Conservation (phyloP, 768 basidiomycete species). For the Suillus occidentalis region DNA sequence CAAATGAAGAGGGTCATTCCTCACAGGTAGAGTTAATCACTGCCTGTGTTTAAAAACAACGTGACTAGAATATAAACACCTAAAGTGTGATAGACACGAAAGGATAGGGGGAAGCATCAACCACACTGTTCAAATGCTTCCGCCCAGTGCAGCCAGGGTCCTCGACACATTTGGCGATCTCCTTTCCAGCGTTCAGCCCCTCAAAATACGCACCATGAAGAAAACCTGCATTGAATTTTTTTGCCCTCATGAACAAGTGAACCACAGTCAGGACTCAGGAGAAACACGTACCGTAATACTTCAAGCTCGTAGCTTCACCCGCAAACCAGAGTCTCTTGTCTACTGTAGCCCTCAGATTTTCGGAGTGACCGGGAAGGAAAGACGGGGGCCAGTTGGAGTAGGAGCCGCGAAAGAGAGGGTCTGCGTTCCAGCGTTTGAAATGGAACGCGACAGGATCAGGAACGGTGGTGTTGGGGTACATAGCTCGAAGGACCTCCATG, state of each 20-base stretch:
- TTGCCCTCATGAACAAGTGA: neutral
- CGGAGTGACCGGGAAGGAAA: slow-evolving; percentile 52
- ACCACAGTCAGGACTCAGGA: neutral
- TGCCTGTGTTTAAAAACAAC: neutral
- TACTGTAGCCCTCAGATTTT: slow-evolving; percentile 57
- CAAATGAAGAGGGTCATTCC: neutral
- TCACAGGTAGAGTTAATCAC: neutral
- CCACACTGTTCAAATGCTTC: slow-evolving; percentile 27
- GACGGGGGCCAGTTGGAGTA: slow-evolving; percentile 73
- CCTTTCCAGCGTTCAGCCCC: slow-evolving; percentile 41
- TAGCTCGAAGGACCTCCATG: slow-evolving; percentile 52
- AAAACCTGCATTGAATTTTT: slow-evolving; percentile 39
- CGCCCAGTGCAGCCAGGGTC: slow-evolving; percentile 25
- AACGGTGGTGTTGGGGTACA: slow-evolving; percentile 56
- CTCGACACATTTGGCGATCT: slow-evolving; percentile 44
- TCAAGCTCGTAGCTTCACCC: slow-evolving; percentile 58
- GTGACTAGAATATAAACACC: neutral
- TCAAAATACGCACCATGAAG: slow-evolving; percentile 61
- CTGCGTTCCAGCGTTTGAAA: slow-evolving; percentile 53
- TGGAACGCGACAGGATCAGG: slow-evolving; percentile 58
- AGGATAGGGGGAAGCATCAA: slow-evolving; percentile 36
- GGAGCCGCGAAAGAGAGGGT: slow-evolving; percentile 45
- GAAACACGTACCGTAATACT: slow-evolving; percentile 55
- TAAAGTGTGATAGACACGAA: slow-evolving; percentile 2
- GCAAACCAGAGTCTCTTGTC: slow-evolving; percentile 56